Evolutionary conservation across 371 early-diverging fungal genomes (phyloP).

Genomic region (Mycotypha africana): DNA sequence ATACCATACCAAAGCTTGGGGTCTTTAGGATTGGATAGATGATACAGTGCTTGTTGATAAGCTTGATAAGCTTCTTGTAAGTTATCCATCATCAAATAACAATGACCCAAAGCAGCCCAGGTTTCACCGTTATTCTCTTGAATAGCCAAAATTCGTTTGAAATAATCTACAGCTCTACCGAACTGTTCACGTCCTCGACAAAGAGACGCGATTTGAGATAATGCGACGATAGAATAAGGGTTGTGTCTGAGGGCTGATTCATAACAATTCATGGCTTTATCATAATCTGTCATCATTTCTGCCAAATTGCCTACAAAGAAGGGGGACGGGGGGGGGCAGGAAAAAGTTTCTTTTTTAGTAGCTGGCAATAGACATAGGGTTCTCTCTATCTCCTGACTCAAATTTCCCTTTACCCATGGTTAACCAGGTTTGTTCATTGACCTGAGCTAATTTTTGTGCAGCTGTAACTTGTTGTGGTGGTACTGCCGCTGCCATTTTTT

Average conservation of each 20-base stretch:
- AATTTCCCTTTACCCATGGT: conserved; percentile 60
- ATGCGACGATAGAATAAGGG: conserved; percentile 75
- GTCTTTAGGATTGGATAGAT: conserved; percentile 85
- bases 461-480: conserved; percentile 35
- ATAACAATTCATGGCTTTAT: conserved; percentile 78
- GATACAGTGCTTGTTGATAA: conserved; percentile 88
- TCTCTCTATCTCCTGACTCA: too few relatives aligned
- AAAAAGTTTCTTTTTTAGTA: not conserved
- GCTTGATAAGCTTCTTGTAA: conserved; percentile 86
- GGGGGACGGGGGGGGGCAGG: too few relatives aligned
- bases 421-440: conserved; percentile 72
- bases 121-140: conserved; percentile 80
- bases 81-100: conserved; percentile 90
- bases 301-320: conserved; percentile 51
- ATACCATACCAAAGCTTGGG: conserved; percentile 99
- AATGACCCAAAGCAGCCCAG: conserved; percentile 91
- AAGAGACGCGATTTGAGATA: conserved; percentile 67
- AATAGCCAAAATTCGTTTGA: conserved; percentile 46
- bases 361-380: not conserved
- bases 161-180: conserved; percentile 30
- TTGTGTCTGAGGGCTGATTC: conserved; percentile 86
- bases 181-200: conserved; percentile 65
- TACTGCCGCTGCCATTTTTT: conserved; percentile 20
- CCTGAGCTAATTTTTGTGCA: conserved; percentile 52
- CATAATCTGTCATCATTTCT: conserved; percentile 70